Evolutionary conservation across 2,329 filamentous ascomycete genomes (phyloP).

Genomic region (Laburnicola sp.): DNA sequence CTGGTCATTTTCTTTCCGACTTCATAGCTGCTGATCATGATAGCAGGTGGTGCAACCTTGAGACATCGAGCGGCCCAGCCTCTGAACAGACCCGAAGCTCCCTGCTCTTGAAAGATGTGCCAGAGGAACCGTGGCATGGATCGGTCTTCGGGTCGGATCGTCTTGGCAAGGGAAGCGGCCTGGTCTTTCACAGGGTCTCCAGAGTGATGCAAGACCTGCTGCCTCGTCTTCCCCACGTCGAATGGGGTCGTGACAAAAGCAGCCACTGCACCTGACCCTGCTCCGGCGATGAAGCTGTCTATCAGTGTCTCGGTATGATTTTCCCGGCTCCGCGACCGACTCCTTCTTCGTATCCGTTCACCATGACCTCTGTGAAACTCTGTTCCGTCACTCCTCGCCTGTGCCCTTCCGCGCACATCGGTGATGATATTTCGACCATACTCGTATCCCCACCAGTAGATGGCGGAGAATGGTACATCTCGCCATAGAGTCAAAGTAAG

Average conservation of each 20-base stretch:
- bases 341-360: conserved; percentile 33
- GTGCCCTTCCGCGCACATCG: conserved; percentile 63
- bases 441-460: conserved; percentile 99
- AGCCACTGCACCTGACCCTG: conserved; percentile 78
- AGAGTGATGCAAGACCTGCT: conserved; percentile 75
- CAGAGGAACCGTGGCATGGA: conserved; percentile 81
- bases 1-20: conserved; percentile 82
- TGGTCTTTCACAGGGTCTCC: conserved; percentile 43
- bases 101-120: conserved; percentile 89
- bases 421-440: conserved; percentile 72
- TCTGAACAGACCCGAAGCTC: conserved; percentile 77
- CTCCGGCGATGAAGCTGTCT: conserved; percentile 88
- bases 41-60: conserved; percentile 95
- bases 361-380: conserved; percentile 42
- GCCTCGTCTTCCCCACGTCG: conserved; percentile 94
- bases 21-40: conserved; percentile 99
- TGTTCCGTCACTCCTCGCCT: conserved; percentile 30
- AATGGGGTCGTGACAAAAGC: conserved; percentile 92
- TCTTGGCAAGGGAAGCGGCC: conserved; percentile 48
- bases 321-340: conserved; percentile 64
- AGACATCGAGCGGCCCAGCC: conserved; percentile 90
- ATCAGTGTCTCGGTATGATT: conserved; percentile 77
- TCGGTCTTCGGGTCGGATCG: conserved; percentile 67
- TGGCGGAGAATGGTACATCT: conserved; percentile 92
- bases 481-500: conserved; percentile 91